These are phyloP conservation scores for Salix viminalis DNA, from an alignment of 345 rosid species.

Conservation along the genomic window DNA sequence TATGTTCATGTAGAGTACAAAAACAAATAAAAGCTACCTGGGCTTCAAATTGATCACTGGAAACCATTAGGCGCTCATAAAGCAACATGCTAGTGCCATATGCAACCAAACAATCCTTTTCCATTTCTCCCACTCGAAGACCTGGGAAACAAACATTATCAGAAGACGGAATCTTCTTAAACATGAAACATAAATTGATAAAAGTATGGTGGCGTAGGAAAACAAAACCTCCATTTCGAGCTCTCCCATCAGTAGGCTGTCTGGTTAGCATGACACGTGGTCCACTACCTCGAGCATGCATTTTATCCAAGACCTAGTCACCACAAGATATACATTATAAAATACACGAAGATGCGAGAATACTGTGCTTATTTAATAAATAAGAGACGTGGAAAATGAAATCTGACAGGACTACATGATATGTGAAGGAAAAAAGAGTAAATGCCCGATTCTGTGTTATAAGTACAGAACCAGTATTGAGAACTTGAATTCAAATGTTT, in stretches of 20 bases:
- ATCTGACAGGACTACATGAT: neutral
- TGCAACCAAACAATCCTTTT: slow-evolving; percentile 90
- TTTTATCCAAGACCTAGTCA: slow-evolving; percentile 75
- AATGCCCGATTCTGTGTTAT: neutral
- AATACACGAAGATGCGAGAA: too few species aligned
- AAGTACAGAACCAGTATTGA: too few species aligned
- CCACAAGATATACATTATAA: neutral
- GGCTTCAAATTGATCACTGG: slow-evolving; percentile 96
- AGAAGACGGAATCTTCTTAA: neutral
- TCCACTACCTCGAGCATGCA: slow-evolving; percentile 95
- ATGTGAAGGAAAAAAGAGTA: neutral
- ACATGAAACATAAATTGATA: slow-evolving; percentile 3
- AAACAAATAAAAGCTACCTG: slow-evolving; percentile 42
- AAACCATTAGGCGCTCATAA: slow-evolving; percentile 78
- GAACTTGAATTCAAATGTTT: too few species aligned
- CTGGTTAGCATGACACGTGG: slow-evolving; percentile 86
- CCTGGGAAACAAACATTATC: slow-evolving; percentile 39
- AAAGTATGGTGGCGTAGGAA: slow-evolving; percentile 8
- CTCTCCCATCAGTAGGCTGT: slow-evolving; percentile 98
- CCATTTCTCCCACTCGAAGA: slow-evolving; percentile 97
- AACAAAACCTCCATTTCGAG: slow-evolving; percentile 81
- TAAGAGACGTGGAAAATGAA: neutral
- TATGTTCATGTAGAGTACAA: slow-evolving; percentile 1
- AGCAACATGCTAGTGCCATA: slow-evolving; percentile 96
- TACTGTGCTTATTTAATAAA: neutral